These are phyloP conservation scores for Aphanomyces cochlioides DNA, from an alignment of 352 stramenopile genomes.

Conservation along the genomic window DNA sequence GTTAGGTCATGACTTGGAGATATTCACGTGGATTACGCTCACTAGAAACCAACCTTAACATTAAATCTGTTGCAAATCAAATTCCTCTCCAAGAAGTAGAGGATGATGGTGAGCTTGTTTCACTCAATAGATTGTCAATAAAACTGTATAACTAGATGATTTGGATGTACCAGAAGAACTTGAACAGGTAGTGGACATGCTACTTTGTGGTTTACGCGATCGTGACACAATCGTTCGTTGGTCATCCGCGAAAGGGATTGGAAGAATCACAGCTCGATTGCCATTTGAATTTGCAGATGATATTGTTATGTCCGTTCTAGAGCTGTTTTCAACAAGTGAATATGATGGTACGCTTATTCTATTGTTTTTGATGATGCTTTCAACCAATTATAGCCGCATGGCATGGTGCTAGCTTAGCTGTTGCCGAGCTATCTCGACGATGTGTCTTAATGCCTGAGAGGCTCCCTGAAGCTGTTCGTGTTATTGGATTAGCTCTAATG, in stretches of 20 bases:
- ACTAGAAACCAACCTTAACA: constrained; percentile 90
- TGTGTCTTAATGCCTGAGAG: constrained; percentile 93
- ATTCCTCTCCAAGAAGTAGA: background rate
- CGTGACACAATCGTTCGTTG: constrained; percentile 97
- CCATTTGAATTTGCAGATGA: constrained; percentile 94
- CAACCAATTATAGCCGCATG: constrained; percentile 60
- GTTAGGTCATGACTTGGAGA: constrained; percentile 88
- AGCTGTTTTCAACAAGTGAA: constrained; percentile 91
- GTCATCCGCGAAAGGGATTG: constrained; percentile 98
- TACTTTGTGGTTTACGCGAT: constrained; percentile 87
- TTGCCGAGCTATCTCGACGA: constrained; percentile 93
- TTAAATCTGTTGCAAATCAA: background rate
- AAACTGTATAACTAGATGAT: constrained; percentile 42
- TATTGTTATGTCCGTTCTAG: constrained; percentile 94
- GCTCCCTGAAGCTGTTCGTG: constrained; percentile 89
- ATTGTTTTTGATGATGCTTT: background rate
- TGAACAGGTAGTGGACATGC: constrained; percentile 94
- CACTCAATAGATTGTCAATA: background rate
- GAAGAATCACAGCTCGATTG: constrained; percentile 92
- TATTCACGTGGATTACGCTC: constrained; percentile 93
- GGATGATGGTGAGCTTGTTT: background rate
- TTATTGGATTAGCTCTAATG: constrained; percentile 86
- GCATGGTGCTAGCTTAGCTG: constrained; percentile 96
- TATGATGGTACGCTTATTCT: constrained; percentile 52
- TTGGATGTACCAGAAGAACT: constrained; percentile 91